A percentile compares a stretch with the other conserved stretches of the same genome.
Conservation (phyloP, 2,329 filamentous ascomycete species). For the Fusarium verticillioides region DNA sequence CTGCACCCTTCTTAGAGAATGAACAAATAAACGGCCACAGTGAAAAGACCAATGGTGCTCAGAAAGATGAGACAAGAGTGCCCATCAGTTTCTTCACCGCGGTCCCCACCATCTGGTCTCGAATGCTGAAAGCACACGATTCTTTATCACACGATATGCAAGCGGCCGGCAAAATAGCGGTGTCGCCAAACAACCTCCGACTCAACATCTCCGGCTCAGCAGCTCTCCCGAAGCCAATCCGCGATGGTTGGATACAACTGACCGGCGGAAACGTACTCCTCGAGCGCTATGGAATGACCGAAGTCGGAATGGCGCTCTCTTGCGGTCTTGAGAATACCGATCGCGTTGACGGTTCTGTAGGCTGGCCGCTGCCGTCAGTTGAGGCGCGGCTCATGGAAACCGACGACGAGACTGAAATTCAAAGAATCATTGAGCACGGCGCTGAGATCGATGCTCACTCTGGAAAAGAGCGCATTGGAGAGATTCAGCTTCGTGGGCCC, state of each 20-base stretch:
- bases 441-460: slow-evolving; percentile 62
- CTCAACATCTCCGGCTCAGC: slow-evolving; percentile 95
- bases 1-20: slow-evolving; percentile 74
- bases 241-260: slow-evolving; percentile 82
- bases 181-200: slow-evolving; percentile 81
- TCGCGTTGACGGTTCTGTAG: slow-evolving; percentile 90
- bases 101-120: slow-evolving; percentile 94
- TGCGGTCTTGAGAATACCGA: slow-evolving; percentile 82
- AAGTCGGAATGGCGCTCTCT: slow-evolving; percentile 98
- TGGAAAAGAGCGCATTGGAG: slow-evolving; percentile 77
- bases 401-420: slow-evolving; percentile 76
- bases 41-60: neutral
- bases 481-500: slow-evolving; percentile 68
- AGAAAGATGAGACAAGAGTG: slow-evolving; percentile 32
- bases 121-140: slow-evolving; percentile 81
- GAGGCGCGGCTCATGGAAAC: slow-evolving; percentile 78
- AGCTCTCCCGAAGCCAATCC: slow-evolving; percentile 88
- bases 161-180: slow-evolving; percentile 73
- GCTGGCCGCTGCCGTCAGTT: slow-evolving; percentile 91
- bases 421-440: slow-evolving; percentile 69
- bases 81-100: slow-evolving; percentile 91
- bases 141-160: slow-evolving; percentile 69
- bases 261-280: slow-evolving; percentile 86
- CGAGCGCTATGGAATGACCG: slow-evolving; percentile 99
- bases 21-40: slow-evolving; percentile 41